A percentile compares a stretch with the other conserved stretches of the same genome.
Evolutionary conservation across 345 rosid species (phyloP).

Genomic region (Excoecaria cochinchinensis): DNA sequence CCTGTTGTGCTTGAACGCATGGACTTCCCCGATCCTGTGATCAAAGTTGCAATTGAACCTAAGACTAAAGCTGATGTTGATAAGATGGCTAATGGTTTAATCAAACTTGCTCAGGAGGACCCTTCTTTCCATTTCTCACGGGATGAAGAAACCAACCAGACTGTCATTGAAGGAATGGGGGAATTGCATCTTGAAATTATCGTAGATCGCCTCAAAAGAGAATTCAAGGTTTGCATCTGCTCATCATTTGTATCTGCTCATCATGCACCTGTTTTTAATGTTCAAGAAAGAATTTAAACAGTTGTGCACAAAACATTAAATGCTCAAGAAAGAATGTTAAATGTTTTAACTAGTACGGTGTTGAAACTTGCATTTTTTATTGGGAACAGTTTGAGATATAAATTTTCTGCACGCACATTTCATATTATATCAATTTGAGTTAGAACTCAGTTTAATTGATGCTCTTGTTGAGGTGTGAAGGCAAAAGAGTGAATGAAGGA

Average conservation of each 20-base stretch:
- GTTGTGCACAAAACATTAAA: neutral
- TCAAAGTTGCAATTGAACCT: conserved; percentile 96
- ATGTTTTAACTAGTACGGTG: neutral
- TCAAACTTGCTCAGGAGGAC: conserved; percentile 98
- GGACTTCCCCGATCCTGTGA: conserved; percentile 99
- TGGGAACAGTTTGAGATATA: neutral
- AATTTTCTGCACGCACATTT: neutral
- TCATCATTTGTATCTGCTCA: neutral
- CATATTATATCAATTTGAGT: neutral
- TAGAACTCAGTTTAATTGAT: neutral
- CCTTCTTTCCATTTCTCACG: conserved; percentile 97
- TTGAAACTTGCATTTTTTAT: neutral
- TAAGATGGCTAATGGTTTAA: conserved; percentile 80
- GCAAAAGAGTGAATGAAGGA: neutral
- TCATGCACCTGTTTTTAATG: neutral
- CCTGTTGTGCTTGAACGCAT: conserved; percentile 86
- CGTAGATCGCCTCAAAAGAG: conserved; percentile 91
- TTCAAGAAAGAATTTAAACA: neutral
- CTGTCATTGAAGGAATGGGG: conserved; percentile 98
- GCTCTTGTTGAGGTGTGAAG: neutral
- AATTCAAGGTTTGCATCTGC: conserved; percentile 60
- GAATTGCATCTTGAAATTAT: conserved; percentile 98
- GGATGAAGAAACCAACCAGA: conserved; percentile 95
- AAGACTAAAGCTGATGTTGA: conserved; percentile 95
- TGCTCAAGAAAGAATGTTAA: neutral